A percentile compares a stretch with the other conserved stretches of the same genome.
Evolutionary conservation across 176 grass and related monocot genomes (phyloP).

Genomic region (Ampelocalamus luodianensis): DNA sequence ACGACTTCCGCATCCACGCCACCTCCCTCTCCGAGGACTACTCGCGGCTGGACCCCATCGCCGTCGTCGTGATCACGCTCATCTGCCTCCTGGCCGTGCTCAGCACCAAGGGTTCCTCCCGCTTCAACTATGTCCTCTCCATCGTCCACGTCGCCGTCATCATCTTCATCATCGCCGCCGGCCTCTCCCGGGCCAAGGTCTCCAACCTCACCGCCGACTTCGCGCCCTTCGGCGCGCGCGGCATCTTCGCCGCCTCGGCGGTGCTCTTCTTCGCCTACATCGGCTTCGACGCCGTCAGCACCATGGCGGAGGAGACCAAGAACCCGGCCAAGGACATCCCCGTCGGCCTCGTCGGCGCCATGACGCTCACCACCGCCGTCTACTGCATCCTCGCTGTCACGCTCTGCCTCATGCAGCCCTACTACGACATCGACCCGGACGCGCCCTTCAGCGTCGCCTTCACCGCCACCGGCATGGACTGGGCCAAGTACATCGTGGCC

Average conservation of each 20-base stretch:
- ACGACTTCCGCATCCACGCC: constrained; percentile 84
- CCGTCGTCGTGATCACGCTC: constrained; percentile 57
- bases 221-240: constrained; percentile 57
- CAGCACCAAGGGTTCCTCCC: constrained; percentile 86
- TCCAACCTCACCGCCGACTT: constrained; percentile 62
- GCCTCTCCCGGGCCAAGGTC: constrained; percentile 50
- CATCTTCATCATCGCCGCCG: constrained; percentile 70
- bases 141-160: constrained; percentile 73
- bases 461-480: constrained; percentile 58
- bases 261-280: constrained; percentile 95
- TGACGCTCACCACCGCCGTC: constrained; percentile 52
- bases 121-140: constrained; percentile 87
- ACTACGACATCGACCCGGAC: constrained; percentile 40
- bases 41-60: constrained; percentile 80
- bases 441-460: constrained; percentile 78
- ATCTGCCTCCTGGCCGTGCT: constrained; percentile 62
- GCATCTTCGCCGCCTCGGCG: constrained; percentile 69
- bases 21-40: constrained; percentile 56
- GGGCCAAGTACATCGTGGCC: constrained; percentile 86
- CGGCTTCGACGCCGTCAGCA: constrained; percentile 87
- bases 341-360: constrained; percentile 72
- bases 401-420: constrained; percentile 82
- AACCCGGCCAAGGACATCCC: constrained; percentile 80
- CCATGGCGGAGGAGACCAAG: constrained; percentile 92
- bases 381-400: constrained; percentile 70